A percentile compares a stretch with the other conserved stretches of the same genome.
Evolutionary conservation across 2,329 filamentous ascomycete genomes (phyloP).

Genomic region (Aaosphaeria arxii): DNA sequence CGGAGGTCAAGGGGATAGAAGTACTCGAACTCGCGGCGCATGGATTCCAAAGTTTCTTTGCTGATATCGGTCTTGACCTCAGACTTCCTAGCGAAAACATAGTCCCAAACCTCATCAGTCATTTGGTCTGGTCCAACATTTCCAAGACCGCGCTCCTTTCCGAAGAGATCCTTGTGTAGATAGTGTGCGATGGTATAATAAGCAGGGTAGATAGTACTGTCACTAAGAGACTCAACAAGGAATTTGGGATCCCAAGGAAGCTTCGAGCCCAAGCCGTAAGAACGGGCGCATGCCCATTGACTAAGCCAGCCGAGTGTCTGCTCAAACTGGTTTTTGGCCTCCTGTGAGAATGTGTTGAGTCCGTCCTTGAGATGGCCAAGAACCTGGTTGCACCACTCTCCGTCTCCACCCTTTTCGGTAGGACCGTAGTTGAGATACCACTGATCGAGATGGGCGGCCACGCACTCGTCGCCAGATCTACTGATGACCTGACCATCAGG

Average conservation of each 20-base stretch:
- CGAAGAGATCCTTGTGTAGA: conserved; percentile 84
- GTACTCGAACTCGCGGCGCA: conserved; percentile 93
- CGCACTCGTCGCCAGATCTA: conserved; percentile 87
- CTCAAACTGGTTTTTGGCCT: conserved; percentile 63
- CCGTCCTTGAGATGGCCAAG: conserved; percentile 44
- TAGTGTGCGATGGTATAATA: conserved; percentile 61
- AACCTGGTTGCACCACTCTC: conserved; percentile 72
- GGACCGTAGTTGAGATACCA: conserved; percentile 96
- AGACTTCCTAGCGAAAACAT: conserved; percentile 78
- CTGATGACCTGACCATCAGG: conserved; percentile 85
- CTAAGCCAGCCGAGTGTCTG: conserved; percentile 85
- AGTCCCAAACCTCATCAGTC: conserved; percentile 95
- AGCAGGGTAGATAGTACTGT: conserved; percentile 88
- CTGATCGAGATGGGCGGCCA: conserved; percentile 89
- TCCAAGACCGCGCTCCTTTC: conserved; percentile 48
- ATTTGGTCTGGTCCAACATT: conserved; percentile 76
- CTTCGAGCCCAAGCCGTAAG: conserved; percentile 88
- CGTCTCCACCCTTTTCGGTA: conserved; percentile 61
- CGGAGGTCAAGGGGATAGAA: conserved; percentile 92
- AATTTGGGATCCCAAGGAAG: conserved; percentile 91
- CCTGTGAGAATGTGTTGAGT: conserved; percentile 73
- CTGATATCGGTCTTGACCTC: conserved; percentile 70
- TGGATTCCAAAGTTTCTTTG: conserved; percentile 68
- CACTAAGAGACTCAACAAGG: conserved; percentile 87
- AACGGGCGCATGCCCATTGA: conserved; percentile 84